Base-by-base conservation (phyloP, 768 basidiomycete species). In the Tubosaeta sp. region DNA sequence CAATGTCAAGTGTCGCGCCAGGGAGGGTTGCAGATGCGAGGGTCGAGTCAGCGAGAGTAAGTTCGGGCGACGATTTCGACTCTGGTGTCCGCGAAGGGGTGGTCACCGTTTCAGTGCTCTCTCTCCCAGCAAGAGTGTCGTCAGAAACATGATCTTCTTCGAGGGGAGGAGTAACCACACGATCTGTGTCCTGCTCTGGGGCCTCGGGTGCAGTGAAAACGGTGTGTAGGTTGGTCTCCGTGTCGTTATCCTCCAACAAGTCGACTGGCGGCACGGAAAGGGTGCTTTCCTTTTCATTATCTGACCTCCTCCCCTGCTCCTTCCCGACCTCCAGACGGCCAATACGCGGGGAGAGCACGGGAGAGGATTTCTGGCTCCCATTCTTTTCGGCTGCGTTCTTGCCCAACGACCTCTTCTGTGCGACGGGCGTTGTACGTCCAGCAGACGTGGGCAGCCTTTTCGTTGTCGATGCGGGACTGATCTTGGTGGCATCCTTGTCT, bases 1-100 rank as follows among this genome's bases (percentile, higher is more conserved):
- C 91, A 24, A 93, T 83, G 31, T 89, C 86, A 31, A 94, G 79
- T 11, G 83, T 87, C 3, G 84, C 82, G 1, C 91, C 90, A 9
- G 54, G 54, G 3, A 58, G 70, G 4, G 54, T 54, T 16, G 56
- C 32, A 4, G 57, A 59, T 7, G 56, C 56, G 36, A 69, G 56
- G 18, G 69, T 59, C 3, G 59, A 62, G 35, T 66, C 61, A 1
- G 59, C 63, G 19, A 65, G 60, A 3, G 65, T 13, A 0, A 40
- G 54, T 7, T 54, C 51, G 4, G 57, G 54, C 2, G 60, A 59
- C 0, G 52, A 54, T 39, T 60, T 65, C 3, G 44, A 55, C 32
- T 50, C 62, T 5, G 54, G 55, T 31, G 45, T 63, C 32, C 35
- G 59, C 38, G 63, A 27, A 38, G 55, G 25, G 30, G 60, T 56